Evolutionary conservation across 257 asterid genomes (phyloP).

Genomic region (Asclepias syriaca): DNA sequence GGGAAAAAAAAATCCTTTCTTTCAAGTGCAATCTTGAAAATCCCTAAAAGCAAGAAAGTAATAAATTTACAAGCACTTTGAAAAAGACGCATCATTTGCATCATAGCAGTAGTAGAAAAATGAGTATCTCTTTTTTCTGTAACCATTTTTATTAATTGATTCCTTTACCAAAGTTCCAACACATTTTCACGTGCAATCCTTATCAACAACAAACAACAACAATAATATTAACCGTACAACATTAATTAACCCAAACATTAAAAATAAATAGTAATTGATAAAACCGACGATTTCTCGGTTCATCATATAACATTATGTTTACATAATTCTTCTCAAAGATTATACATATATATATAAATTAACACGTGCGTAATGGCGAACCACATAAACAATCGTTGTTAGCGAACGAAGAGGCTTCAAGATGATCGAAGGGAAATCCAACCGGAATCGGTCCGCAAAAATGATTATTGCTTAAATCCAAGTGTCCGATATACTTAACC

Average conservation of each 20-base stretch:
- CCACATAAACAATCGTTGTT: constrained; percentile 92
- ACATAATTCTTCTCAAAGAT: not conserved
- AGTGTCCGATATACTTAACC: constrained; percentile 71
- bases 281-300: constrained; percentile 15
- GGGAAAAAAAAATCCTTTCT: too few relatives aligned
- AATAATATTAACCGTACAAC: not conserved
- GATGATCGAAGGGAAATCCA: constrained; percentile 86
- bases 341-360: not conserved
- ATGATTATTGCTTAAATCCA: constrained; percentile 86
- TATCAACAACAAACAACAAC: not conserved
- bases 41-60: not conserved
- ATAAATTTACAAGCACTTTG: not conserved
- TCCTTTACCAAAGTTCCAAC: not conserved
- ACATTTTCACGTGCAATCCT: constrained; percentile 16
- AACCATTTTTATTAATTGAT: not conserved
- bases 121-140: not conserved
- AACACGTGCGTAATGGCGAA: constrained; percentile 60
- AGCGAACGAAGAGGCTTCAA: constrained; percentile 73
- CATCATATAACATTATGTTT: not conserved
- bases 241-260: not conserved
- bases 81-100: too few relatives aligned
- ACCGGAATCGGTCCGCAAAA: constrained; percentile 82
- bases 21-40: constrained; percentile 2
- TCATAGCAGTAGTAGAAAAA: too few relatives aligned
- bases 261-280: not conserved